These are phyloP conservation scores for Hericium alpestre DNA, from an alignment of 768 basidiomycete genomes.

Conservation along the genomic window DNA sequence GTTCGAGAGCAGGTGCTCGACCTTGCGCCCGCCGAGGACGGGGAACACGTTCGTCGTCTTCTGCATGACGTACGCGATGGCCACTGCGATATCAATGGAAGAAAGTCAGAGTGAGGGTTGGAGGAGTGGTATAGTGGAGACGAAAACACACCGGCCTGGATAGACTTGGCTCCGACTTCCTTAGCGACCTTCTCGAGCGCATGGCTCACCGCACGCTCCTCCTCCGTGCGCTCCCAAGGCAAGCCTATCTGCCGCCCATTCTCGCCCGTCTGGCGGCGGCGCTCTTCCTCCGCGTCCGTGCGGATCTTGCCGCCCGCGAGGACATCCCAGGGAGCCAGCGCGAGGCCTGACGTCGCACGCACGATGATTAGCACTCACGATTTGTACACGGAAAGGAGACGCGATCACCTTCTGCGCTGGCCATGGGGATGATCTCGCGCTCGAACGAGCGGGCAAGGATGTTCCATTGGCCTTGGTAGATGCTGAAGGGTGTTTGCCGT, in stretches of 20 bases:
- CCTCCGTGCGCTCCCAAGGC: neutral
- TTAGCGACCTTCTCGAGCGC: constrained; percentile 19
- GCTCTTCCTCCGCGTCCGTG: constrained; percentile 4
- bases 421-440: no score
- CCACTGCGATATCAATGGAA: constrained; percentile 30
- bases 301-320: constrained; percentile 23
- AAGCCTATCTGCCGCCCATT: constrained; percentile 20
- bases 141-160: constrained; percentile 2
- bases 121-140: neutral
- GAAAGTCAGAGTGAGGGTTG: neutral
- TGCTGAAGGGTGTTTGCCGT: no score
- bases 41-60: constrained; percentile 28
- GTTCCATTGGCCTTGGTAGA: no score
- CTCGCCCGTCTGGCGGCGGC: constrained; percentile 22
- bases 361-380: no score
- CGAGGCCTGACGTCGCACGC: constrained; percentile 18
- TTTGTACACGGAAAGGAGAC: no score
- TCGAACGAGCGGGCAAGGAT: no score
- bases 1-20: constrained; percentile 39
- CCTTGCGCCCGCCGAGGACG: constrained; percentile 31
- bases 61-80: constrained; percentile 43
- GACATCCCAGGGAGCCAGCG: constrained; percentile 25
- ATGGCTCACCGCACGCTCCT: neutral
- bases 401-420: no score
- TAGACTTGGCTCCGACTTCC: constrained; percentile 23